Base-by-base conservation (phyloP, 495 filamentous ascomycete species). In the Apiosordaria backusii region DNA sequence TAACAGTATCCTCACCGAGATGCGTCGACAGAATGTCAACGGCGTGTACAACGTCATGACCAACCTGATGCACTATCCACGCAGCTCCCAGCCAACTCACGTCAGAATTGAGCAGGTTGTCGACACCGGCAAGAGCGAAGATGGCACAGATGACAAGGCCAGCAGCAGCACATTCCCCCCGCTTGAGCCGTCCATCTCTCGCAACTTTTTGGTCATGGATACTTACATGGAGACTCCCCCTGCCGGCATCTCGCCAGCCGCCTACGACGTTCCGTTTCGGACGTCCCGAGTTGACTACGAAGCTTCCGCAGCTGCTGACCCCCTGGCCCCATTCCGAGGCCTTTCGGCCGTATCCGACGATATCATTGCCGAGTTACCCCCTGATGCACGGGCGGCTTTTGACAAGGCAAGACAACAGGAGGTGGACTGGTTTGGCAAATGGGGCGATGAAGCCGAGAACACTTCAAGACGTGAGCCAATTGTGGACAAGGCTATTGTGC, bases 31-130 rank as follows among this genome's bases (percentile, higher is more conserved):
- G n/a, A 92, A 87, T 65, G 76, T 88, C 15, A 82, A 86, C 40
- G 95, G 95, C 24, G 81, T 92, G 24, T 99, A 99, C 75, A 93
- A 99, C 68, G 85, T 93, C 23, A 92, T 97, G 78, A 97, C 95
- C 53, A 99, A 99, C 74, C 69, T 81, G 52, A 90, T 97, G 83
- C 89, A 92, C 68, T 95, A 90, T 70, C 96, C 95, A 0, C 85
- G 85, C 65, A 91, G 85, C 70, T 97, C 91, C 83, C 96, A 99
- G 78, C 92, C 95, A 0, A 94, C 93, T 1, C 90, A 92, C 73
- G 92, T 86, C 9, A 87, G 87, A 62, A 91, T 93, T 83, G 91
- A 93, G 77, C 85, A 87, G 55, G 76, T 92, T 16, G 74, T 66
- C 5, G 70, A 76, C 35, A 68, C 71, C 24, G 74, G 65, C 5